Evolutionary conservation across 805 yeast genomes (phyloP).

Genomic region (Schwanniomyces occidentalis): DNA sequence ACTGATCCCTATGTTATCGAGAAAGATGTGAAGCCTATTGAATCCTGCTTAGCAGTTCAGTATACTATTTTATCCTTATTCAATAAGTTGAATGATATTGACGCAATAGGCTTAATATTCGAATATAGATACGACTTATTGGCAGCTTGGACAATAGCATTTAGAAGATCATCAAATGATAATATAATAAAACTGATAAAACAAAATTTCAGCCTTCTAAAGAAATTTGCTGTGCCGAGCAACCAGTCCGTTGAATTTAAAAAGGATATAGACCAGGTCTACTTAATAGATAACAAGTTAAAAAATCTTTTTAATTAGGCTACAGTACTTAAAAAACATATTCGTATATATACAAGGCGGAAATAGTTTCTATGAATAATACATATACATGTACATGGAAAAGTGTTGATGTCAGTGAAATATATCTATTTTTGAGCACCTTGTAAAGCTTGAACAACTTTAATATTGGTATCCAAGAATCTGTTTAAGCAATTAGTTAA

Average conservation of each 20-base stretch:
- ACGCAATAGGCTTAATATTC: conserved; percentile 17
- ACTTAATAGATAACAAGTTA: not conserved
- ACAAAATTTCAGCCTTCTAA: conserved; percentile 1
- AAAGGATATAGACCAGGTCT: conserved; percentile 2
- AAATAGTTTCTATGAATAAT: not conserved
- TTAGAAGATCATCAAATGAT: conserved; percentile 8
- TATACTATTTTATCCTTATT: conserved; percentile 14
- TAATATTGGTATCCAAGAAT: conserved; percentile 83
- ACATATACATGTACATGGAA: conserved; percentile 1
- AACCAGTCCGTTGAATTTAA: not conserved
- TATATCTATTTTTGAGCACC: conserved; percentile 26
- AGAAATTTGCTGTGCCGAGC: not conserved
- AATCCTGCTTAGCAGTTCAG: conserved; percentile 25
- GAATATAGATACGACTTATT: conserved; percentile 34
- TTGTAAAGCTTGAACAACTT: conserved; percentile 64
- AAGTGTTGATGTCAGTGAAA: too few relatives aligned
- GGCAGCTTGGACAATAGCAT: conserved; percentile 35
- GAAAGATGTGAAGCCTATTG: conserved; percentile 13
- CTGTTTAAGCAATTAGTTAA: conserved; percentile 79
- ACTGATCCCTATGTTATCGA: conserved; percentile 29
- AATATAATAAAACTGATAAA: not conserved
- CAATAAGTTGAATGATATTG: conserved; percentile 12
- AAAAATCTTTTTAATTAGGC: not conserved
- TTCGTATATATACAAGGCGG: conserved; percentile 3
- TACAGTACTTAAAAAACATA: too few relatives aligned